Conservation (phyloP, 108 stramenopile species). For the Nitzschia sp. region DNA sequence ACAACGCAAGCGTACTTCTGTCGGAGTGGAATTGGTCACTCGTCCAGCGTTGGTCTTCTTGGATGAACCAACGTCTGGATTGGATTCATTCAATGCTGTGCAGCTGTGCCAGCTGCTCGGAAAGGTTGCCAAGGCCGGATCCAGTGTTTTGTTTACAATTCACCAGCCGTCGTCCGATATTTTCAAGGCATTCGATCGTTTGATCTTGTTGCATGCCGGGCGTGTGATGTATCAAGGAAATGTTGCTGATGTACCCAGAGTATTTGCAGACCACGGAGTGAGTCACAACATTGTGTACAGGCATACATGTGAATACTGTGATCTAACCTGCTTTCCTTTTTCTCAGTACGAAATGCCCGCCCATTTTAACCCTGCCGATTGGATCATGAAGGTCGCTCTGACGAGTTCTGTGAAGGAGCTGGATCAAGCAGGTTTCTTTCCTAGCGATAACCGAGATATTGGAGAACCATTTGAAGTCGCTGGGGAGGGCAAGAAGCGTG, state of each 20-base stretch:
- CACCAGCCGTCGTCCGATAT: slow-evolving; percentile 82
- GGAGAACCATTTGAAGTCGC: slow-evolving; percentile 5
- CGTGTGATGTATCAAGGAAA: slow-evolving; percentile 56
- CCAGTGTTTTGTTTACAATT: slow-evolving; percentile 69
- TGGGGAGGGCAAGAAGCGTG: slow-evolving; percentile 4
- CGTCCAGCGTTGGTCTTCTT: slow-evolving; percentile 52
- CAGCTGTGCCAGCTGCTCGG: slow-evolving; percentile 57
- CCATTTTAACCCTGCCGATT: slow-evolving; percentile 63
- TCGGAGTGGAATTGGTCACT: slow-evolving; percentile 64
- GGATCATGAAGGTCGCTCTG: slow-evolving; percentile 59
- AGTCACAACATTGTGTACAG: background rate
- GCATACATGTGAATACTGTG: background rate
- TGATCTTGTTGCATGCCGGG: slow-evolving; percentile 61
- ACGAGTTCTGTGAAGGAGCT: slow-evolving; percentile 43
- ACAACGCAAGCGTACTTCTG: slow-evolving; percentile 44
- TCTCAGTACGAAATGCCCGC: background rate
- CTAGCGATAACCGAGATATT: slow-evolving; percentile 10
- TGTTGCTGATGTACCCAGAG: slow-evolving; percentile 20
- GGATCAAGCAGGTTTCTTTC: slow-evolving; percentile 32
- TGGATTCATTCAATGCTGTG: slow-evolving; percentile 68
- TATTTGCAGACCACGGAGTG: slow-evolving; percentile 17
- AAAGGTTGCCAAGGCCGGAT: slow-evolving; percentile 55
- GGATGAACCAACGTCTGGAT: slow-evolving; percentile 81
- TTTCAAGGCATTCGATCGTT: slow-evolving; percentile 57
- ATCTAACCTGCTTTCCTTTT: background rate